A percentile compares a stretch with the other conserved stretches of the same genome.
Evolutionary conservation across 78 protist genomes (phyloP).

Genomic region (Creolimax fragrantissima): DNA sequence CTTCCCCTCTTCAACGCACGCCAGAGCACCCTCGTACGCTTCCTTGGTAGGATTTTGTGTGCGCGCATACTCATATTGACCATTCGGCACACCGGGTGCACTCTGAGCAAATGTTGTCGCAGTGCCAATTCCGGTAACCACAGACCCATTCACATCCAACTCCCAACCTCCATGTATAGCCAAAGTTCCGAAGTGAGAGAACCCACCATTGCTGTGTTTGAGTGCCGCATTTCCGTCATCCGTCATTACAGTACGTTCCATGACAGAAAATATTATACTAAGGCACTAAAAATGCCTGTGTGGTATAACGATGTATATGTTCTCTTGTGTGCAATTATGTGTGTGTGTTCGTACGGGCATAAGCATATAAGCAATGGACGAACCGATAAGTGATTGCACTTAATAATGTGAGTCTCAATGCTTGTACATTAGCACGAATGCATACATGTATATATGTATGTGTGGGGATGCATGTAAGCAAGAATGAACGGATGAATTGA

Average conservation of each 20-base stretch:
- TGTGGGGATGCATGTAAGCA: too few species aligned
- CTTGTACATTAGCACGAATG: too few species aligned
- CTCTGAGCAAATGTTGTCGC: slow-evolving; percentile 71
- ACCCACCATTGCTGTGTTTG: too few species aligned
- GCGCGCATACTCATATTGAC: slow-evolving; percentile 82
- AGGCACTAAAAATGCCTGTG: too few species aligned
- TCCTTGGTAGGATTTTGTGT: slow-evolving; percentile 92
- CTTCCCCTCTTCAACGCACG: slow-evolving; percentile 74
- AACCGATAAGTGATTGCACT: too few species aligned
- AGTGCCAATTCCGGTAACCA: slow-evolving; percentile 51
- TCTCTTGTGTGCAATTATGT: not conserved
- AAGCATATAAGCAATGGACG: not conserved
- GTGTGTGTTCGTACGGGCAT: not conserved
- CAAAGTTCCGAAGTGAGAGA: slow-evolving; percentile 50
- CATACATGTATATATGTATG: too few species aligned
- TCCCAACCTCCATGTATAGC: slow-evolving; percentile 84
- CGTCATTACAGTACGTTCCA: too few species aligned
- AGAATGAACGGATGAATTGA: too few species aligned
- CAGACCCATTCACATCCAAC: slow-evolving; percentile 78
- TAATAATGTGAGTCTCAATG: too few species aligned
- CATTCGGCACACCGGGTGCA: not conserved
- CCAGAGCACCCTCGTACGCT: slow-evolving; percentile 71
- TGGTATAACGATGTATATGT: too few species aligned
- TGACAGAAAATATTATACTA: too few species aligned
- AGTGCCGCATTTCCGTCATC: too few species aligned